These are phyloP conservation scores for Rhodomyrtus psidioides DNA, from an alignment of 441 rosid genomes.

Conservation along the genomic window DNA sequence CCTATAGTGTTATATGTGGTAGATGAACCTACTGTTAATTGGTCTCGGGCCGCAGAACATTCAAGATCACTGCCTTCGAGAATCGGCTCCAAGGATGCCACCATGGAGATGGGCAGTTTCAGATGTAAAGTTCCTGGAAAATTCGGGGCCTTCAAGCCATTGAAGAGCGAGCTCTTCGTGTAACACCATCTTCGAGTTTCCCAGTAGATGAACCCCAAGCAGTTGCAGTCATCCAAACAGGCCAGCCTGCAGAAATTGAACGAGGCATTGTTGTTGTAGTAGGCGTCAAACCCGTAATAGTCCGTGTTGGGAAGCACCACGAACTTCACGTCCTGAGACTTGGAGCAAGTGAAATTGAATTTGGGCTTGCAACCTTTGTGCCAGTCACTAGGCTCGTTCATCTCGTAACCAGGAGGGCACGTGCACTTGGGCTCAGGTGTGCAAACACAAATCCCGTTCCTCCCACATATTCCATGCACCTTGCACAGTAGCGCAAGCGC, in stretches of 20 bases:
- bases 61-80: neutral
- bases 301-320: conserved; percentile 21
- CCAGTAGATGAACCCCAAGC: conserved; percentile 19
- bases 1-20: neutral
- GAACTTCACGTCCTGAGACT: conserved; percentile 10
- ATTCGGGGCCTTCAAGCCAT: neutral
- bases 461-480: conserved; percentile 41
- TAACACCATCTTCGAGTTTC: conserved; percentile 13
- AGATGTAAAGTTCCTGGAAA: conserved; percentile 3
- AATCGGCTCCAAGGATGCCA: neutral
- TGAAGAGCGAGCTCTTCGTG: conserved; percentile 12
- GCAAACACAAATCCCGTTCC: conserved; percentile 30
- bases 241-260: conserved; percentile 4
- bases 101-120: conserved; percentile 3
- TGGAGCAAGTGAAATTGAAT: conserved; percentile 12
- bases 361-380: conserved; percentile 29
- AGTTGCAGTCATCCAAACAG: conserved; percentile 19
- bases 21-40: neutral
- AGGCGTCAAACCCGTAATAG: conserved; percentile 29
- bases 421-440: conserved; percentile 35
- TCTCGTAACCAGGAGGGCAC: conserved; percentile 35
- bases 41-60: neutral
- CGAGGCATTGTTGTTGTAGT: neutral
- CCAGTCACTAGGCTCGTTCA: conserved; percentile 17
- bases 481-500: conserved; percentile 17